These are phyloP conservation scores for Ophiostoma quercus DNA, from an alignment of 2,329 filamentous ascomycete species.

Conservation along the genomic window DNA sequence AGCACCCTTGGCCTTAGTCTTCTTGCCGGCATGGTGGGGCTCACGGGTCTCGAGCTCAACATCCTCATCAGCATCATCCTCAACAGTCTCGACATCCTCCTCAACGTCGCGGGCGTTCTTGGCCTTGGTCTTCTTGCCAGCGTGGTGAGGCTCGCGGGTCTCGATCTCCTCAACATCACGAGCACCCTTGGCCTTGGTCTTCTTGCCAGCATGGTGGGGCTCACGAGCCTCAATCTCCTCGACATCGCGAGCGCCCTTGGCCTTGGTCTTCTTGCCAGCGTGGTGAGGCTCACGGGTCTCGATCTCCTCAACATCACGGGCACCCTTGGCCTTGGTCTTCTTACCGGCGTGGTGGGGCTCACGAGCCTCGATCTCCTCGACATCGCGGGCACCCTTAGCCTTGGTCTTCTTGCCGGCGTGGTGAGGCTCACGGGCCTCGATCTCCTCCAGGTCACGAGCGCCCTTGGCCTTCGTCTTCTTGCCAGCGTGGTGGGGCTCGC, in stretches of 20 bases:
- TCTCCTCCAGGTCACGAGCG: not conserved
- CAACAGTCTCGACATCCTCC: conserved; percentile 15
- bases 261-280: conserved; percentile 26
- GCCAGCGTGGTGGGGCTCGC: conserved; percentile 30
- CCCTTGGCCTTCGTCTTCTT: conserved; percentile 22
- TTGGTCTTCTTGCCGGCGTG: conserved; percentile 25
- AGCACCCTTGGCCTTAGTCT: conserved; percentile 19
- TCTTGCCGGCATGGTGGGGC: conserved; percentile 28
- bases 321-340: conserved; percentile 24
- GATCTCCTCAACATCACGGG: conserved; percentile 19
- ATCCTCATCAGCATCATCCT: conserved; percentile 14
- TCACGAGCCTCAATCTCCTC: conserved; percentile 15
- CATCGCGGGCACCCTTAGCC: conserved; percentile 19
- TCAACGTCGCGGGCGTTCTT: conserved; percentile 12
- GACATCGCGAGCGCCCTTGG: not conserved
- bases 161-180: conserved; percentile 21
- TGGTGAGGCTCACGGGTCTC: conserved; percentile 29
- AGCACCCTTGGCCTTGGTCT: conserved; percentile 22
- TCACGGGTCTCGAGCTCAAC: conserved; percentile 21
- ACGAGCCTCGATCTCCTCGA: conserved; percentile 21
- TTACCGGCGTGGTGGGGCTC: conserved; percentile 30
- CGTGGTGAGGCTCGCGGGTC: conserved; percentile 28
- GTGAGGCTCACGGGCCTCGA: conserved; percentile 20
- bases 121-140: conserved; percentile 25
- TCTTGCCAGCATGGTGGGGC: conserved; percentile 23